These are phyloP conservation scores for Blakeslea trispora DNA, from an alignment of 371 early-diverging fungal species.

Conservation along the genomic window DNA sequence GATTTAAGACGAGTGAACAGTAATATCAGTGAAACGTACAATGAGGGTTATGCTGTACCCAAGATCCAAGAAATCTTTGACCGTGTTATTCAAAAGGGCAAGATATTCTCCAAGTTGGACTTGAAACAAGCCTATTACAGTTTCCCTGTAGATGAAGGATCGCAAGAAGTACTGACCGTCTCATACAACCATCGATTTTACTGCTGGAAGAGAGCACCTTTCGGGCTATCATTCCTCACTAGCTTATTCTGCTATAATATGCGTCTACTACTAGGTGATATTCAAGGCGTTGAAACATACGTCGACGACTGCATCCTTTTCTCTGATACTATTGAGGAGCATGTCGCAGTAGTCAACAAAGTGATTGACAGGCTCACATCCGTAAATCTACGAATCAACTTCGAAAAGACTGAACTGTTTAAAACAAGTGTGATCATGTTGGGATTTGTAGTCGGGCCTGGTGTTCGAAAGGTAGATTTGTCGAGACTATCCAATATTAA, in stretches of 20 bases:
- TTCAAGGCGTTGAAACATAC: not conserved
- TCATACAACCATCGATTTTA: too few species aligned
- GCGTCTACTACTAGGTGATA: too few species aligned
- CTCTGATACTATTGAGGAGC: too few species aligned
- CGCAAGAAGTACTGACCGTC: not conserved
- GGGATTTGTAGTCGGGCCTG: conserved; percentile 1
- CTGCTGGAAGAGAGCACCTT: too few species aligned
- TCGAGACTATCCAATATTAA: not conserved
- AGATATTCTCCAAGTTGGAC: not conserved
- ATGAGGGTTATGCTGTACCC: conserved; percentile 6
- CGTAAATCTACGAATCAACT: not conserved
- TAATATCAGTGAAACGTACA: not conserved
- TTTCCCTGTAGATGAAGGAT: not conserved
- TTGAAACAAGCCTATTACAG: conserved; percentile 2
- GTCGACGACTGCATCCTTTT: conserved; percentile 1
- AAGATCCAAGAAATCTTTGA: conserved; percentile 11
- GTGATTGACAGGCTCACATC: not conserved
- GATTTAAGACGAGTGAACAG: conserved; percentile 6
- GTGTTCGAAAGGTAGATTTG: too few species aligned
- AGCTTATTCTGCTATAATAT: too few species aligned
- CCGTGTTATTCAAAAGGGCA: not conserved
- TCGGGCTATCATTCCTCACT: too few species aligned
- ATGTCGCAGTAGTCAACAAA: not conserved
- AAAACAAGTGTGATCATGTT: not conserved
- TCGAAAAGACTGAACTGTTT: not conserved